Conservation (phyloP, 1,139 yeast species). For the Candida pseudoviswanathii region DNA sequence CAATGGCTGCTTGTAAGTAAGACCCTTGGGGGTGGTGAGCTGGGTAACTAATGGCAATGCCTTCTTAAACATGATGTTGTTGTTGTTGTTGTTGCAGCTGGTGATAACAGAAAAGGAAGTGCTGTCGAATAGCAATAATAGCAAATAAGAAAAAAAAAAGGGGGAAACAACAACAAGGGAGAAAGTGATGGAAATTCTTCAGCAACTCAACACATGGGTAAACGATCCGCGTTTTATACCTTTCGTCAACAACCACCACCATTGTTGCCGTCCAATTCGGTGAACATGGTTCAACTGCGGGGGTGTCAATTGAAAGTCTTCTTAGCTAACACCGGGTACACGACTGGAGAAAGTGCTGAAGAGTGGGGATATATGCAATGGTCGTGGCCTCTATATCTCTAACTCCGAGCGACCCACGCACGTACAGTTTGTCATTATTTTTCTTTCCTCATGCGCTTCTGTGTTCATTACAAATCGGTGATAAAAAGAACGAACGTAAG, state of each 20-base stretch:
- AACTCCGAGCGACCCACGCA: background rate
- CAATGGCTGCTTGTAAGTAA: constrained; percentile 27
- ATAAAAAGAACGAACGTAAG: too few species aligned
- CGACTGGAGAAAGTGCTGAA: background rate
- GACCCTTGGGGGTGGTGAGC: constrained; percentile 64
- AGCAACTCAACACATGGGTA: background rate
- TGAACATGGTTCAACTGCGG: background rate
- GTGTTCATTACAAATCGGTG: too few species aligned
- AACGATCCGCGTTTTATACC: background rate
- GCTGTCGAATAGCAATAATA: background rate
- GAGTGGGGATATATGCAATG: background rate
- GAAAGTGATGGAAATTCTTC: background rate
- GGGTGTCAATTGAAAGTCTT: background rate
- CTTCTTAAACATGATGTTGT: constrained; percentile 1
- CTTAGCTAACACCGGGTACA: background rate
- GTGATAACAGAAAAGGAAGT: background rate
- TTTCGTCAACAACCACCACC: background rate
- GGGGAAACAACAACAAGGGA: background rate
- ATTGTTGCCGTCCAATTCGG: background rate
- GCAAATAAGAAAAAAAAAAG: background rate
- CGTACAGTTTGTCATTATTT: too few species aligned
- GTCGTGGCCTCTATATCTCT: too few species aligned
- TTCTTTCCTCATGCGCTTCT: too few species aligned
- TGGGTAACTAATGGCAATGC: constrained; percentile 46
- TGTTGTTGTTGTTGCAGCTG: too few species aligned